phyloP scores from a whole-genome alignment of 352 stramenopile genomes.

The Phytophthora pluvialis region DNA sequence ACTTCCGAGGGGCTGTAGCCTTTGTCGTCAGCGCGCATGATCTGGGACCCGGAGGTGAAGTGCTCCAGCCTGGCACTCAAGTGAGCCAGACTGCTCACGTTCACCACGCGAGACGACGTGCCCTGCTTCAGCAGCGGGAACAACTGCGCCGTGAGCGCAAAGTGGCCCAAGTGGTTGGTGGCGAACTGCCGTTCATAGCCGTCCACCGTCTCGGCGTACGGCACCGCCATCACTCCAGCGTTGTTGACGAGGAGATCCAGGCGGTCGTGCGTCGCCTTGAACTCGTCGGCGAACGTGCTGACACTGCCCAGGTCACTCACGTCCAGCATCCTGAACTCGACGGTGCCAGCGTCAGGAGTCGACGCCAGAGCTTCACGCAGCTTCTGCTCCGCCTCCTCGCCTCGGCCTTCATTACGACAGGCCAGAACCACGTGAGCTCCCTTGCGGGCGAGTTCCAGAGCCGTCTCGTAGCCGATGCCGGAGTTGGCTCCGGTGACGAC shows the following conservation, averaged over 20 bases:
- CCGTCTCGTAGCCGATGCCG: constrained; percentile 49
- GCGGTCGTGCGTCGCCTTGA: constrained; percentile 26
- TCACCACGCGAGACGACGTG: constrained; percentile 41
- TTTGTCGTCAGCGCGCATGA: constrained; percentile 16
- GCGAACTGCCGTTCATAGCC: constrained; percentile 63
- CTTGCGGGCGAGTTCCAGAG: constrained; percentile 31
- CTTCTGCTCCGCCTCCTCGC: constrained; percentile 15
- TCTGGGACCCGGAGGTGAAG: constrained; percentile 19
- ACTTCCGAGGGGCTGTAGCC: constrained; percentile 21
- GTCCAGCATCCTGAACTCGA: constrained; percentile 55
- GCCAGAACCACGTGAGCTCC: constrained; percentile 46
- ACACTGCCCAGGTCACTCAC: constrained; percentile 49
- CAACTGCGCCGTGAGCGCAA: constrained; percentile 50
- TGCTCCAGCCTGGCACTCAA: constrained; percentile 16
- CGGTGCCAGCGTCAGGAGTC: constrained; percentile 17
- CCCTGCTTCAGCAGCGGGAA: constrained; percentile 40
- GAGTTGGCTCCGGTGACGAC: constrained; percentile 52
- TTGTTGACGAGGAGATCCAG: constrained; percentile 76
- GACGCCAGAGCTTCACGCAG: constrained; percentile 17
- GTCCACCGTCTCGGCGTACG: constrained; percentile 37
- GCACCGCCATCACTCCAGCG: constrained; percentile 52
- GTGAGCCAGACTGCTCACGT: constrained; percentile 51
- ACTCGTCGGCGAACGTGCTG: constrained; percentile 40
- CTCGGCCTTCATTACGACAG: constrained; percentile 35
- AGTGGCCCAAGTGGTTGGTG: constrained; percentile 72